Conservation (phyloP, 1,284 basidiomycete species). For the Blastosporella zonata region DNA sequence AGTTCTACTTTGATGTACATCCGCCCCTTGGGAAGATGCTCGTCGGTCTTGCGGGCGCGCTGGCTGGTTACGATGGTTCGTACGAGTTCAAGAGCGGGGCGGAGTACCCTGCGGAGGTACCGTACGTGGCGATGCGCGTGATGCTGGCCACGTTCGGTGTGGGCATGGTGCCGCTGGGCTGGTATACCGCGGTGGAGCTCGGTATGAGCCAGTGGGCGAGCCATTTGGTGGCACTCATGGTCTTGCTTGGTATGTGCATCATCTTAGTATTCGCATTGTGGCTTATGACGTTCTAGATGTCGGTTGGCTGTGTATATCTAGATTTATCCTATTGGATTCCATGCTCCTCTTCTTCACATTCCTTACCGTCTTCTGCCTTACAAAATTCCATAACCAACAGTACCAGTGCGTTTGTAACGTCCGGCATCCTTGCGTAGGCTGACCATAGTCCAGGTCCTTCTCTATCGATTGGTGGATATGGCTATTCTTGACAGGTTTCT, state of each 20-base stretch:
- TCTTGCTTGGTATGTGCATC: conserved; percentile 73
- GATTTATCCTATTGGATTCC: conserved; percentile 96
- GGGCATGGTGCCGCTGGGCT: conserved; percentile 91
- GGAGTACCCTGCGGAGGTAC: conserved; percentile 81
- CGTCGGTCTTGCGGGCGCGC: conserved; percentile 87
- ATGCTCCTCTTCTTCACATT: conserved; percentile 99
- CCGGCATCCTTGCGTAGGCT: background rate
- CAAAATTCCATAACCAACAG: conserved; percentile 97
- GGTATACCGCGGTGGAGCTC: conserved; percentile 95
- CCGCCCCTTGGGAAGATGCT: conserved; percentile 99
- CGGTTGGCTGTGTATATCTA: conserved; percentile 93
- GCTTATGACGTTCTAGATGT: conserved; percentile 60
- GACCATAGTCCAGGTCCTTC: conserved; percentile 62
- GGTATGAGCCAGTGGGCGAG: conserved; percentile 89
- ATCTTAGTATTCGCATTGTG: background rate
- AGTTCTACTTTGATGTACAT: conserved; percentile 98
- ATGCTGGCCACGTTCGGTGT: conserved; percentile 94
- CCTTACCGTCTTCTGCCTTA: conserved; percentile 91
- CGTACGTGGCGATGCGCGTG: conserved; percentile 93
- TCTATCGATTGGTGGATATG: conserved; percentile 97
- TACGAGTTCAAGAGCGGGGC: conserved; percentile 97
- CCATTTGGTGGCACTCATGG: conserved; percentile 93
- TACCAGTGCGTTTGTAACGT: conserved; percentile 60
- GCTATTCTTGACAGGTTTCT: conserved; percentile 86
- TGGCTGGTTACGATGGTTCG: conserved; percentile 88